These are phyloP conservation scores for Venturia effusa DNA, from an alignment of 2,329 filamentous ascomycete genomes.

Conservation along the genomic window DNA sequence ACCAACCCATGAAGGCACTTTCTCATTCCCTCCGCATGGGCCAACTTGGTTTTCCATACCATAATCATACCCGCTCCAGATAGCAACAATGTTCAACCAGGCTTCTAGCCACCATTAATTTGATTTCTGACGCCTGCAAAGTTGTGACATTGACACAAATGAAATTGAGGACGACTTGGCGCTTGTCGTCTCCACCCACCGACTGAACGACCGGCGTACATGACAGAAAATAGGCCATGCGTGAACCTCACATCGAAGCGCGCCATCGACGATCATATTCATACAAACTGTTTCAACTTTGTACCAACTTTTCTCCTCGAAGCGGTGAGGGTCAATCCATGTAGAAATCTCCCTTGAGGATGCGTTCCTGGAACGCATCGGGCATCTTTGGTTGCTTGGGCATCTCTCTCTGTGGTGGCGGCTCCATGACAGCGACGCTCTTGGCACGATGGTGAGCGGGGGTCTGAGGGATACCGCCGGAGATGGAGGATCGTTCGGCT, in stretches of 20 bases:
- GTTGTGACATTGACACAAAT: not conserved
- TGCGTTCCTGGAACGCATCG: slow-evolving; percentile 92
- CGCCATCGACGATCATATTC: not conserved
- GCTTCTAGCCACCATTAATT: not conserved
- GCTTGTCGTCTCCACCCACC: not conserved
- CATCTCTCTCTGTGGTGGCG: slow-evolving; percentile 37
- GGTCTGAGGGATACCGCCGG: slow-evolving; percentile 32
- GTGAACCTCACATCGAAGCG: not conserved
- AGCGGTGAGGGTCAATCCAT: slow-evolving; percentile 57
- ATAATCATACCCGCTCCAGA: not conserved
- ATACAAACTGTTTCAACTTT: not conserved
- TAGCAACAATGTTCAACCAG: not conserved
- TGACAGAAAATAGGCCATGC: not conserved
- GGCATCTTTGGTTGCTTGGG: slow-evolving; percentile 52
- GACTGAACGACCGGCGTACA: not conserved
- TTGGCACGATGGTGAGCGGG: slow-evolving; percentile 52
- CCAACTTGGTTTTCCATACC: not conserved
- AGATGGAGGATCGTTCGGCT: slow-evolving; percentile 65
- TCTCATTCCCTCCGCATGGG: not conserved
- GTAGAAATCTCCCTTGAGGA: slow-evolving; percentile 94
- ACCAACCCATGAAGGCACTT: not conserved
- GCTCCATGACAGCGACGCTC: slow-evolving; percentile 54
- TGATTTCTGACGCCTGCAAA: not conserved
- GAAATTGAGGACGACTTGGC: not conserved
- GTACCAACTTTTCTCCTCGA: not conserved